Conservation (phyloP, 1,139 yeast genomes). For the Taiozyma onychis region DNA sequence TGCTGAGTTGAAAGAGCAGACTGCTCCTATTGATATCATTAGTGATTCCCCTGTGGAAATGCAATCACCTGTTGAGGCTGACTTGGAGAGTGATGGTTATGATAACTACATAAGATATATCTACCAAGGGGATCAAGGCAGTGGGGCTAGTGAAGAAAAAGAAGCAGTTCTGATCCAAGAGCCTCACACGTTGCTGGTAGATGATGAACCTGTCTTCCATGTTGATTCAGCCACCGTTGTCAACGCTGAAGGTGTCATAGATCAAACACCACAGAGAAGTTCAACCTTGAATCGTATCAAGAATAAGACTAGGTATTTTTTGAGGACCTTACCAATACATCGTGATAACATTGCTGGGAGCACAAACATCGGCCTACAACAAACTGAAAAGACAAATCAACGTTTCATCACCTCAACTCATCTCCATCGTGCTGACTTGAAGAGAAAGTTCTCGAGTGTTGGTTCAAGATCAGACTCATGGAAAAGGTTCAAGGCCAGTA, state of each 20-base stretch:
- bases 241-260: conserved; percentile 1
- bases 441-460: background rate
- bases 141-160: background rate
- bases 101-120: conserved; percentile 13
- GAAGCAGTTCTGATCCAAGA: background rate
- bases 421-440: background rate
- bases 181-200: background rate
- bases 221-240: conserved; percentile 7
- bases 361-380: background rate
- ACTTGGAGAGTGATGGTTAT: conserved; percentile 4
- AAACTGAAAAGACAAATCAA: background rate
- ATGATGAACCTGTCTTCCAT: background rate
- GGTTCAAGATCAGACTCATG: background rate
- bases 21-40: conserved; percentile 9
- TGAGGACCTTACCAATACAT: conserved; percentile 6
- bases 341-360: conserved; percentile 1
- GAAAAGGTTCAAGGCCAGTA: background rate
- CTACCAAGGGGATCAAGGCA: conserved; percentile 5
- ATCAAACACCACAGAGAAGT: background rate
- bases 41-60: conserved; percentile 12
- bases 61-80: background rate
- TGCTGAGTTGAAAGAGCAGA: conserved; percentile 3
- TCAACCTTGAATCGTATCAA: conserved; percentile 9
- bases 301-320: conserved; percentile 5
- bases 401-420: background rate